phyloP scores from a whole-genome alignment of 495 filamentous ascomycete genomes.

The Daldinia bambusicola region DNA sequence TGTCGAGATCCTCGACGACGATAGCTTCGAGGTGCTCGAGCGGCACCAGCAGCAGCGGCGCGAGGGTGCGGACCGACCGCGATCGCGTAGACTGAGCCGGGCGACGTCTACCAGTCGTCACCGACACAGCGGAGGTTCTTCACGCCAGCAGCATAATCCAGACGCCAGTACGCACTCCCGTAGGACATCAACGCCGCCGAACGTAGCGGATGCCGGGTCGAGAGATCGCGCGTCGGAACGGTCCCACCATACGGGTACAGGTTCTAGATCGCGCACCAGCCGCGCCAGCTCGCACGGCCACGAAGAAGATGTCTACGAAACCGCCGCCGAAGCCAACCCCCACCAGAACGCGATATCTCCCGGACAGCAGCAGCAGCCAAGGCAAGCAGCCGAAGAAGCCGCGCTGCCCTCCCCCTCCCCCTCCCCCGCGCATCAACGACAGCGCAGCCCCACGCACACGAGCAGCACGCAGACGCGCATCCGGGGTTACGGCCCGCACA shows the following conservation, averaged over 20 bases:
- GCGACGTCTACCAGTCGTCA: neutral
- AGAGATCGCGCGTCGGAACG: neutral
- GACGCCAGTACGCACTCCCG: neutral
- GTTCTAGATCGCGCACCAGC: neutral
- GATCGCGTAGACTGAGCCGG: neutral
- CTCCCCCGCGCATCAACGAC: neutral
- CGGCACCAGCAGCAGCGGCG: neutral
- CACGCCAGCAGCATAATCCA: neutral
- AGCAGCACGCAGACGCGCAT: neutral
- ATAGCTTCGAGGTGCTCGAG: neutral
- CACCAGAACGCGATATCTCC: too few species aligned
- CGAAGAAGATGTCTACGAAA: neutral
- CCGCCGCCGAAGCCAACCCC: neutral
- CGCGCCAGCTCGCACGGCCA: neutral
- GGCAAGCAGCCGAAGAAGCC: neutral
- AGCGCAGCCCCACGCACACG: neutral
- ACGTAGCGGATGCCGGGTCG: neutral
- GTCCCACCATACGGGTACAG: neutral
- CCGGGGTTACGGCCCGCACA: neutral
- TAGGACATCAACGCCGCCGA: neutral
- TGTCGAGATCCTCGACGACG: slow-evolving; percentile 29
- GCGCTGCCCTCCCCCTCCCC: neutral
- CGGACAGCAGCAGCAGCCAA: neutral
- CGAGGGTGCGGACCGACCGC: neutral
- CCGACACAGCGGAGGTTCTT: neutral